A percentile compares a stretch with the other conserved stretches of the same genome.
These are phyloP conservation scores for Musa schizocarpa DNA, from an alignment of 176 grass and related monocot species.

Conservation along the genomic window DNA sequence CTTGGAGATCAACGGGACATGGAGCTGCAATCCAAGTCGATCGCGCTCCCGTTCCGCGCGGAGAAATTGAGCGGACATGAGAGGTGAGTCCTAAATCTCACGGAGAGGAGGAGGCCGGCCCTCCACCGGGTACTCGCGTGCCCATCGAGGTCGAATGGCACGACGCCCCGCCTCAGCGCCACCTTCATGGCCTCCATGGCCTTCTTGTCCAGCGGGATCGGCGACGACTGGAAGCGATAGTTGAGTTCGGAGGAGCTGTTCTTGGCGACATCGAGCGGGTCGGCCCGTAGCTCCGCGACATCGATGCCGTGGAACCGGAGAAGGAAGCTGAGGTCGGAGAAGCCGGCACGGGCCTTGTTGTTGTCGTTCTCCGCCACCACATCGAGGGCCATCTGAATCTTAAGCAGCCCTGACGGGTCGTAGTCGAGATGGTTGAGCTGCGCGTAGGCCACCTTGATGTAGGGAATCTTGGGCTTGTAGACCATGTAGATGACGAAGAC, in stretches of 20 bases:
- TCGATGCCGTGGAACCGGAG: slow-evolving; percentile 27
- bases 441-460: slow-evolving; percentile 27
- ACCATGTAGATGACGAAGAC: not conserved
- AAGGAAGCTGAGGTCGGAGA: slow-evolving; percentile 36
- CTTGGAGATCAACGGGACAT: slow-evolving; percentile 11
- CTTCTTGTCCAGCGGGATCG: slow-evolving; percentile 26
- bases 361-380: slow-evolving; percentile 47
- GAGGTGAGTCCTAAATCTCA: slow-evolving; percentile 33
- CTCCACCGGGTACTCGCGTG: slow-evolving; percentile 37
- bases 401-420: slow-evolving; percentile 42
- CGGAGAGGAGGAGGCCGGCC: slow-evolving; percentile 16
- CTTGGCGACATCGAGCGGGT: slow-evolving; percentile 25
- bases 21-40: slow-evolving; percentile 38
- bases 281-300: slow-evolving; percentile 40
- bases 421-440: slow-evolving; percentile 41
- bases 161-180: slow-evolving; percentile 29
- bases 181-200: slow-evolving; percentile 35
- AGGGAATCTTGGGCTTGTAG: slow-evolving; percentile 12
- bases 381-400: slow-evolving; percentile 25
- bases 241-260: slow-evolving; percentile 28
- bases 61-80: slow-evolving; percentile 41
- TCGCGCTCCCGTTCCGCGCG: slow-evolving; percentile 35
- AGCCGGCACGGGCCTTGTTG: slow-evolving; percentile 13
- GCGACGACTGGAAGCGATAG: slow-evolving; percentile 37
- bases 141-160: slow-evolving; percentile 48